Base-by-base conservation (phyloP, 345 rosid species). In the Sonneratia alba region DNA sequence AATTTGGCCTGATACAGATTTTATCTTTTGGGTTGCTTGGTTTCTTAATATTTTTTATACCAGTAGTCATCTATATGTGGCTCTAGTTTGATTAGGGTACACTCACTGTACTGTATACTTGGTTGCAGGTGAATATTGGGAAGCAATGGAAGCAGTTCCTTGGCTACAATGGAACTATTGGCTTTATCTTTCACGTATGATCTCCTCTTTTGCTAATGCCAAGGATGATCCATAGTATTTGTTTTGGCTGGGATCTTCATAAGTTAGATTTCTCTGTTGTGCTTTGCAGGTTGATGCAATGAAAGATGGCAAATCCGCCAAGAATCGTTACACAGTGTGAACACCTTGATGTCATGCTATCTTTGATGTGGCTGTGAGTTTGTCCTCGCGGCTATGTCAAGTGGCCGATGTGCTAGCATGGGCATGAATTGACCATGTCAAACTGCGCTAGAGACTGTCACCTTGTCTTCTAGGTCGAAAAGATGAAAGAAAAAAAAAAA, bases 121-220 rank as follows among this genome's bases (percentile, higher is more conserved):
- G 45, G 10, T 9, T 68, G 67, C 87, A 95, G 98, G 43, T 86
- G 62, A 95, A 94, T 86, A 90, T 92, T 67, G 99, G 92, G 72
- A 91, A 82, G 67, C 98, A 90, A 74, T 89, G 94, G 99, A 92
- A 90, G 81, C 96, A 90, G 77, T 68, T 90, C 32, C 86, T 95
- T 18, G 96, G 89, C 75, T 84, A 79, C 81, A 87, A 87, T 45
- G 94, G 77, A 7, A 76, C 70, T 72, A 89, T 92, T 0, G 97
- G 97, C 59, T 95, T 90, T 83, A 87, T 92, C 53, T 79, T 87
- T 77, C 96, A 92, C 83, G 97, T 92, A 83, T 76, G 89, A 62
- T 14, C 63, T n/a, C 32, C 38, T 62, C 66, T 62, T 27, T 3
- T 34, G 19, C 66, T 11, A 62, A 1, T 34, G 19, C 66, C 32